These are phyloP conservation scores for Candida endomychidarum DNA, from an alignment of 805 yeast species.

Conservation along the genomic window DNA sequence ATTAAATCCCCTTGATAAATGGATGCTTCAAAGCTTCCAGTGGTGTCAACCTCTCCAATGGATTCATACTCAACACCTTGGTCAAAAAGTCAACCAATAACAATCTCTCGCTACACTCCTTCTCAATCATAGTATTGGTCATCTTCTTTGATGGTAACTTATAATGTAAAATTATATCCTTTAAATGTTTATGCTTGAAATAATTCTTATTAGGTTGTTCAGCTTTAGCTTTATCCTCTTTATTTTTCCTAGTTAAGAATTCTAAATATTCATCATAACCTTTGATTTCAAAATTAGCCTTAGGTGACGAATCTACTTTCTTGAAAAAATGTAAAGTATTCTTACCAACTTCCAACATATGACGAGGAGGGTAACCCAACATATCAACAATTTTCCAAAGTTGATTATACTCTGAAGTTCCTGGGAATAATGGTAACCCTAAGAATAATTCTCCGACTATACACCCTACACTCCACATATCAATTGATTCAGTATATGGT, in stretches of 20 bases:
- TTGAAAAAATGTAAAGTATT: conserved; percentile 70
- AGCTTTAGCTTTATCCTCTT: conserved; percentile 29
- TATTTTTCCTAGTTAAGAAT: conserved; percentile 22
- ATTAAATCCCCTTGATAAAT: conserved; percentile 51
- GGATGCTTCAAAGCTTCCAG: conserved; percentile 94
- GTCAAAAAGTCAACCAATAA: conserved; percentile 73
- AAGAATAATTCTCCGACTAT: conserved; percentile 86
- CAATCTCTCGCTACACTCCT: conserved; percentile 70
- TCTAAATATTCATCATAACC: conserved; percentile 36
- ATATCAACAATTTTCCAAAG: conserved; percentile 77
- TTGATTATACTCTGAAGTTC: conserved; percentile 91
- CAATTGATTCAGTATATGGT: conserved; percentile 90
- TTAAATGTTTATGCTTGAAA: conserved; percentile 61
- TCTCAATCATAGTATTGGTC: conserved; percentile 55
- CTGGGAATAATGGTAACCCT: conserved; percentile 94
- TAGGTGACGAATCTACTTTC: conserved; percentile 28
- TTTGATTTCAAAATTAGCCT: conserved; percentile 33
- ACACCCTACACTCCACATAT: conserved; percentile 97
- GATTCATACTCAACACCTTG: conserved; percentile 81
- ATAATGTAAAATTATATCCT: conserved; percentile 76
- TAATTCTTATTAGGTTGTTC: conserved; percentile 87
- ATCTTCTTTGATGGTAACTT: conserved; percentile 61
- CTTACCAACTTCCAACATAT: conserved; percentile 97
- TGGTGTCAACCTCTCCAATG: conserved; percentile 95
- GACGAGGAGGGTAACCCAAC: conserved; percentile 84